Conservation (phyloP, 23 red algal species). For the Gracilaria vermiculophylla region DNA sequence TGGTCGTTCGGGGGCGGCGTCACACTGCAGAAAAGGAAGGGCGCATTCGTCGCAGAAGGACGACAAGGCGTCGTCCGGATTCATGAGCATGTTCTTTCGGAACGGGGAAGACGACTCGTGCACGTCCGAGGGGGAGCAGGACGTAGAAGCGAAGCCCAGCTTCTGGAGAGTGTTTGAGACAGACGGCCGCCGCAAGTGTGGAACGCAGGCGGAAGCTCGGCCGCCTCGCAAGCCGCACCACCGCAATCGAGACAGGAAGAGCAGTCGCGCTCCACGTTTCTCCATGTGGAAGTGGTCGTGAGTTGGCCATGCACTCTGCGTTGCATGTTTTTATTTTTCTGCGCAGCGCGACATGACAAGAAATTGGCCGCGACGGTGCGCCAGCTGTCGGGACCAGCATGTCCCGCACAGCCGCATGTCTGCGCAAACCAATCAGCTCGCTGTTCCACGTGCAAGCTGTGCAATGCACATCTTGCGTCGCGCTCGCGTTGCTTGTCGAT, state of each 20-base stretch:
- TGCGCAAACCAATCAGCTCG: not conserved
- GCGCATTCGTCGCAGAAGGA: not conserved
- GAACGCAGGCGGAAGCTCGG: not conserved
- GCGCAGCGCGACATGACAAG: not conserved
- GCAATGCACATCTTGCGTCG: too few species aligned
- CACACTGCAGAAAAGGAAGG: not conserved
- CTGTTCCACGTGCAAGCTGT: too few species aligned
- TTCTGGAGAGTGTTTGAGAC: not conserved
- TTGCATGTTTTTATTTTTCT: not conserved
- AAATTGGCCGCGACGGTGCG: not conserved
- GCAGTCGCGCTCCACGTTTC: not conserved
- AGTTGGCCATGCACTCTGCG: not conserved
- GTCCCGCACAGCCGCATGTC: too few species aligned
- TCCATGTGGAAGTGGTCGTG: constrained; percentile 50
- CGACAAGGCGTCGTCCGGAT: not conserved
- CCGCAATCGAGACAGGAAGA: constrained; percentile 26
- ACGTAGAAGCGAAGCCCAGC: not conserved
- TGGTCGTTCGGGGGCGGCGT: not conserved
- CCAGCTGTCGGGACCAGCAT: too few species aligned
- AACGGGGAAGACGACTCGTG: constrained; percentile 1
- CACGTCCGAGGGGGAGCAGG: constrained; percentile 15
- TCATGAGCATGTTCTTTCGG: constrained; percentile 42
- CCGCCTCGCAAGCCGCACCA: not conserved
- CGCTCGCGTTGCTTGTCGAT: too few species aligned
- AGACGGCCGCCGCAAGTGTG: not conserved